These are phyloP conservation scores for Pleomassaria siparia DNA, from an alignment of 2,329 filamentous ascomycete species.

Conservation along the genomic window DNA sequence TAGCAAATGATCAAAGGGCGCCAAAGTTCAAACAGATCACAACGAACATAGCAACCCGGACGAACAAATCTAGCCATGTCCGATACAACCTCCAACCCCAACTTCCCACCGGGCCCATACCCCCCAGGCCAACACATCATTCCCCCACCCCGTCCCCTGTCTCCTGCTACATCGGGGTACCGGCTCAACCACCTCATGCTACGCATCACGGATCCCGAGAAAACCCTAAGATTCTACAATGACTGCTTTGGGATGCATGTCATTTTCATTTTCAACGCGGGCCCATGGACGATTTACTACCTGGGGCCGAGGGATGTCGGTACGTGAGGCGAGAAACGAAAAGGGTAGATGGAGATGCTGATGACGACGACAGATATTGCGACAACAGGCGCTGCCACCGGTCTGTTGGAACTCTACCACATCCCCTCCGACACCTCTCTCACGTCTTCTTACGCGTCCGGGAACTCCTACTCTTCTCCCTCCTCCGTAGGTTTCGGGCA, in stretches of 20 bases:
- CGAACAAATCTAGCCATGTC: not conserved
- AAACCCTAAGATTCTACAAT: constrained; percentile 35
- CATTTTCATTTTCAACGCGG: constrained; percentile 39
- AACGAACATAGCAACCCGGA: too few relatives aligned
- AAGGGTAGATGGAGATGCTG: not conserved
- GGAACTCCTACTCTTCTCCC: constrained; percentile 25
- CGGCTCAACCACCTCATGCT: constrained; percentile 39
- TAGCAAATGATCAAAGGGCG: too few relatives aligned
- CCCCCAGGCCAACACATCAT: constrained; percentile 24
- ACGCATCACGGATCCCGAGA: constrained; percentile 31
- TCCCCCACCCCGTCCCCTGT: constrained; percentile 25
- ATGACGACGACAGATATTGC: constrained; percentile 13
- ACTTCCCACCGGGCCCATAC: constrained; percentile 24
- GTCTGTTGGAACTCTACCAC: constrained; percentile 36
- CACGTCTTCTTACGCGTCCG: constrained; percentile 21
- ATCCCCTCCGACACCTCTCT: constrained; percentile 28
- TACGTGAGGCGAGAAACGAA: constrained; percentile 9
- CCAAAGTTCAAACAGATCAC: too few relatives aligned
- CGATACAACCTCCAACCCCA: constrained; percentile 14
- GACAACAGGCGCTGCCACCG: constrained; percentile 25
- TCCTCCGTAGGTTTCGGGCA: constrained; percentile 35
- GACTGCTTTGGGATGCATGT: constrained; percentile 37
- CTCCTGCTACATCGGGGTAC: constrained; percentile 28
- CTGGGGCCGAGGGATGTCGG: constrained; percentile 30
- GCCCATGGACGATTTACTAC: constrained; percentile 40